These are phyloP conservation scores for Aureobasidium sp. DNA, from an alignment of 2,329 filamentous ascomycete genomes.

Conservation along the genomic window DNA sequence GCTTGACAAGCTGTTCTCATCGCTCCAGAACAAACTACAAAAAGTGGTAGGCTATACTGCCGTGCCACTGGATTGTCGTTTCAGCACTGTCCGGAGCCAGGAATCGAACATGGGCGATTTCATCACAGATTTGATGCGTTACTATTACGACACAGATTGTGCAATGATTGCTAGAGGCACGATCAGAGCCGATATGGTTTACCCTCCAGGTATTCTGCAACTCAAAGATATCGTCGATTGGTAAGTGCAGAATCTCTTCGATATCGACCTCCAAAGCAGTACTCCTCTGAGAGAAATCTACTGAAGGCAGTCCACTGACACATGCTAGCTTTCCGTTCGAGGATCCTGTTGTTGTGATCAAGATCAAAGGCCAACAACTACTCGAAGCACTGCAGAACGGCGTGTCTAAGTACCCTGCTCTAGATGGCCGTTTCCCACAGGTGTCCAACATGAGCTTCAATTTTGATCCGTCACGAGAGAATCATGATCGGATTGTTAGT, in stretches of 20 bases:
- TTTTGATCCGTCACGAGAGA: slow-evolving; percentile 57
- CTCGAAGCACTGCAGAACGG: slow-evolving; percentile 78
- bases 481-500: slow-evolving; percentile 56
- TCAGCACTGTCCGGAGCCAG: slow-evolving; percentile 66
- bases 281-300: no score
- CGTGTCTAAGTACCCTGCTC: slow-evolving; percentile 69
- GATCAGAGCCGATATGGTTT: slow-evolving; percentile 81
- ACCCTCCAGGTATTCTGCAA: slow-evolving; percentile 68
- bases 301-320: slow-evolving; percentile 20
- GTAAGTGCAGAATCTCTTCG: slow-evolving; percentile 12
- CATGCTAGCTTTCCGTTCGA: slow-evolving; percentile 68
- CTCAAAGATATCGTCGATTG: slow-evolving; percentile 80
- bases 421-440: slow-evolving; percentile 78
- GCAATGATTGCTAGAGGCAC: slow-evolving; percentile 79
- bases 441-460: slow-evolving; percentile 75
- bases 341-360: slow-evolving; percentile 75
- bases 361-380: slow-evolving; percentile 63
- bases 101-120: slow-evolving; percentile 89
- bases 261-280: background rate
- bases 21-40: slow-evolving; percentile 67
- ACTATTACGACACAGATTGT: slow-evolving; percentile 74
- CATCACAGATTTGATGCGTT: slow-evolving; percentile 83
- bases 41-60: slow-evolving; percentile 79
- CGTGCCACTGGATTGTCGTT: slow-evolving; percentile 75
- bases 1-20: slow-evolving; percentile 62